Percentiles rank a stretch among this genome's conserved stretches.
Conservation (phyloP, 2,329 filamentous ascomycete species). For the Fonsecaea nubica region DNA sequence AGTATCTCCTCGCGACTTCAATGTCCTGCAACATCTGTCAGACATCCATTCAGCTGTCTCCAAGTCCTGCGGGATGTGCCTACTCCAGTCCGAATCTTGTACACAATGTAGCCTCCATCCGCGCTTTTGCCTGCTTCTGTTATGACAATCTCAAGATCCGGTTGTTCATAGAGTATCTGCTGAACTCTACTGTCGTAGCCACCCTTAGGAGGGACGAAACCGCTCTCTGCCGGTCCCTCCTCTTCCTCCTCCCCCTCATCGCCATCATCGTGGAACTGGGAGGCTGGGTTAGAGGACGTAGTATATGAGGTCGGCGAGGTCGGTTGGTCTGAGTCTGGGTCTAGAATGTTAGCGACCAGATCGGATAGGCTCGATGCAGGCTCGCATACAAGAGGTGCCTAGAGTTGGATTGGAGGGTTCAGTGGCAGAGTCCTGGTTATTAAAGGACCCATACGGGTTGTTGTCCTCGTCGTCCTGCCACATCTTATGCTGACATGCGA, state of each 20-base stretch:
- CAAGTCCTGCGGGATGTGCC: slow-evolving; percentile 39
- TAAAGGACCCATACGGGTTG: slow-evolving; percentile 95
- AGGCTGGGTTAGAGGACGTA: slow-evolving; percentile 70
- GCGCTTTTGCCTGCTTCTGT: slow-evolving; percentile 94
- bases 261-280: slow-evolving; percentile 67
- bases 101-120: slow-evolving; percentile 93
- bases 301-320: slow-evolving; percentile 72
- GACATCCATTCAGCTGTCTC: not conserved
- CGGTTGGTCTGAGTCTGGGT: slow-evolving; percentile 65
- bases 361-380: not conserved
- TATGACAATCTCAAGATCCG: slow-evolving; percentile 86
- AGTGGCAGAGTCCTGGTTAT: slow-evolving; percentile 69
- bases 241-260: slow-evolving; percentile 56
- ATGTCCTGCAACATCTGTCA: slow-evolving; percentile 70
- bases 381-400: slow-evolving; percentile 30
- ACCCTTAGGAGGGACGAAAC: slow-evolving; percentile 70
- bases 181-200: slow-evolving; percentile 95
- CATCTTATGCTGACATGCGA: slow-evolving; percentile 60
- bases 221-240: slow-evolving; percentile 56
- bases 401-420: slow-evolving; percentile 28
- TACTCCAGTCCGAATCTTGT: slow-evolving; percentile 95
- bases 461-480: slow-evolving; percentile 97
- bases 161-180: slow-evolving; percentile 95
- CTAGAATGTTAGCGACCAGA: slow-evolving; percentile 17
- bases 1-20: slow-evolving; percentile 93